Base-by-base conservation (phyloP, 164 flowering plant genomes). In the Sedum album region DNA sequence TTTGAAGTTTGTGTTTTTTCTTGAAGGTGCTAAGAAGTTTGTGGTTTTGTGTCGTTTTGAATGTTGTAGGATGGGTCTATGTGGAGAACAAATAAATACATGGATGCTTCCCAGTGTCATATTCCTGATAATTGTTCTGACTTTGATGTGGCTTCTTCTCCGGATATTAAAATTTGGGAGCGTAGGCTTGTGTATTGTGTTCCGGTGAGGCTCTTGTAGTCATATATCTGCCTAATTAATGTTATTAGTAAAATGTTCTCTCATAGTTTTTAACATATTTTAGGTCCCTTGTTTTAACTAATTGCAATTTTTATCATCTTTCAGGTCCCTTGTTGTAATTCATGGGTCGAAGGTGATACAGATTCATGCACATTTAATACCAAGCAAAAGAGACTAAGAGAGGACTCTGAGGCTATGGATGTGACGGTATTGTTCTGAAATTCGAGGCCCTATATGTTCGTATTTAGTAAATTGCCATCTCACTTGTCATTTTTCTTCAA, bases 71-170 rank as follows among this genome's bases (percentile, higher is more conserved):
- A 88, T 76, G 91, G 85, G 0, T 75, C 81, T 9, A 72, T 71
- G 4, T 94, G 99, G 99, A 85, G 83, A 73, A 90, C 99, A 35
- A 91, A 88, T 75, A 94, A 88, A 73, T 94, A 71, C 71, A 72
- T 75, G 21, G 97, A 94, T 76, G 75, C 78, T 60, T 77, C 88
- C 53, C 82, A 80, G 4, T 76, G 64, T 66, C 85, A 57, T 0
- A 57, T 28, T 57, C 62, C 31, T 6, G 13, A 26, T 18, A 30
- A 57, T 20, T 28, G 62, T 28, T 57, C 62, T 4, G 62, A 57
- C 1, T 14, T 26, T 57, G 62, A 88, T 13, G 74, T 84, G 75
- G 85, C 66, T 49, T 68, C 85, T 31, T 72, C 87, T 15, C 67
- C 88, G n/a, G 90, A 87, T 38, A 77, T 73, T 75, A 77, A 74